Evolutionary conservation across 2,329 filamentous ascomycete genomes (phyloP).

Genomic region (Dothideomycetidae sp.): DNA sequence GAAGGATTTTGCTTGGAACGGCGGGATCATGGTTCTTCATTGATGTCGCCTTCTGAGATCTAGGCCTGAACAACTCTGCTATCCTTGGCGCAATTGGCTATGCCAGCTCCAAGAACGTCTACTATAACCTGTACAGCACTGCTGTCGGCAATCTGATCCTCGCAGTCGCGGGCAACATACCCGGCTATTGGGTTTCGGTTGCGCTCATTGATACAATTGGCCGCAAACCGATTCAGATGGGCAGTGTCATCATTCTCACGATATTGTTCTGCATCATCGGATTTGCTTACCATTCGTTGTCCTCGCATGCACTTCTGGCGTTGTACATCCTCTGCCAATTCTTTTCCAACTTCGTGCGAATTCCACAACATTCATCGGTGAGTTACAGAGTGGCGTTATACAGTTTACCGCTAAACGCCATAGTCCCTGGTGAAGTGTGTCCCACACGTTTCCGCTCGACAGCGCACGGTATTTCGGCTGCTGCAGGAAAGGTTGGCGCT

Average conservation of each 20-base stretch:
- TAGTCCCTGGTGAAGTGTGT: slow-evolving; percentile 38
- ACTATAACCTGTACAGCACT: slow-evolving; percentile 57
- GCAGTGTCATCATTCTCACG: slow-evolving; percentile 34
- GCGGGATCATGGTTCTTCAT: slow-evolving; percentile 76
- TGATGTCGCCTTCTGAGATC: slow-evolving; percentile 43
- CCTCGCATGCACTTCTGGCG: slow-evolving; percentile 29
- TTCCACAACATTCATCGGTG: slow-evolving; percentile 38
- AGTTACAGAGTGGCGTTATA: too few species aligned
- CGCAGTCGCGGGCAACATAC: slow-evolving; percentile 63
- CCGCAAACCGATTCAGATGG: slow-evolving; percentile 62
- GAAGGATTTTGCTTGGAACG: slow-evolving; percentile 59
- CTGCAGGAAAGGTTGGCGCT: slow-evolving; percentile 34
- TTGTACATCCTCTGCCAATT: slow-evolving; percentile 36
- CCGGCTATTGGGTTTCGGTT: slow-evolving; percentile 71
- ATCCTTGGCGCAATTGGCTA: slow-evolving; percentile 62
- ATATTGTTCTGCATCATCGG: slow-evolving; percentile 36
- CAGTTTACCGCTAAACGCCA: too few species aligned
- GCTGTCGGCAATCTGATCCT: slow-evolving; percentile 68
- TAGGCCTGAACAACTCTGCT: slow-evolving; percentile 61
- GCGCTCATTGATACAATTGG: slow-evolving; percentile 59
- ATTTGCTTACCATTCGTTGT: slow-evolving; percentile 33
- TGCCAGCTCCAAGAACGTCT: slow-evolving; percentile 50
- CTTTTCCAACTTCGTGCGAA: slow-evolving; percentile 42
- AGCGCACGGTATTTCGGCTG: slow-evolving; percentile 36
- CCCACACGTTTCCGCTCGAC: slow-evolving; percentile 35